phyloP scores from a whole-genome alignment of 345 rosid genomes.

The Mercurialis annua region DNA sequence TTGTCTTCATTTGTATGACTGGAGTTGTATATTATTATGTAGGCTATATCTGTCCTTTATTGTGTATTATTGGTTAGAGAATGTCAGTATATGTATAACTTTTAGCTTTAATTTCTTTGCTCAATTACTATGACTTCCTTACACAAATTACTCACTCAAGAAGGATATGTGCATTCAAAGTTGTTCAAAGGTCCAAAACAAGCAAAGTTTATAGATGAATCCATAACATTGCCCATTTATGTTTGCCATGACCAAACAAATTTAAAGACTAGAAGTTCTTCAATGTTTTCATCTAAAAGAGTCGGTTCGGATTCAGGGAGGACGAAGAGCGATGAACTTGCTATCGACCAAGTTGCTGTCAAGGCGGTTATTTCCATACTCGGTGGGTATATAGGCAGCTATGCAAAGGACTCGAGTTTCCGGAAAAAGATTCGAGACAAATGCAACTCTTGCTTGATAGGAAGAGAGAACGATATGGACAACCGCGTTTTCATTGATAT shows the following conservation, averaged over 20 bases:
- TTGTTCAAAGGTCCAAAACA: conserved; percentile 8
- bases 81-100: conserved; percentile 27
- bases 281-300: conserved; percentile 27
- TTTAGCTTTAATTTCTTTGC: conserved; percentile 8
- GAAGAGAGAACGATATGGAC: conserved; percentile 25
- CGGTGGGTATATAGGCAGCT: conserved; percentile 51
- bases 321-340: conserved; percentile 35
- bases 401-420: conserved; percentile 38
- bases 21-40: conserved; percentile 7
- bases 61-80: conserved; percentile 16
- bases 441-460: conserved; percentile 33
- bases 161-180: conserved; percentile 33
- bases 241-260: conserved; percentile 40
- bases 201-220: conserved; percentile 21
- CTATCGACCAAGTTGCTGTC: conserved; percentile 43
- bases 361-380: conserved; percentile 50
- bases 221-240: conserved; percentile 27
- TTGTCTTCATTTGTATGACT: conserved; percentile 22
- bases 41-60: neutral
- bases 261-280: conserved; percentile 26
- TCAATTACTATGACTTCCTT: conserved; percentile 37
- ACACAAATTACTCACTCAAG: conserved; percentile 41
- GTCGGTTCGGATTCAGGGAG: conserved; percentile 24
- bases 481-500: conserved; percentile 29
- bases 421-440: conserved; percentile 39